Base-by-base conservation (phyloP, 768 basidiomycete genomes). In the Xerocomellus chrysenteron region DNA sequence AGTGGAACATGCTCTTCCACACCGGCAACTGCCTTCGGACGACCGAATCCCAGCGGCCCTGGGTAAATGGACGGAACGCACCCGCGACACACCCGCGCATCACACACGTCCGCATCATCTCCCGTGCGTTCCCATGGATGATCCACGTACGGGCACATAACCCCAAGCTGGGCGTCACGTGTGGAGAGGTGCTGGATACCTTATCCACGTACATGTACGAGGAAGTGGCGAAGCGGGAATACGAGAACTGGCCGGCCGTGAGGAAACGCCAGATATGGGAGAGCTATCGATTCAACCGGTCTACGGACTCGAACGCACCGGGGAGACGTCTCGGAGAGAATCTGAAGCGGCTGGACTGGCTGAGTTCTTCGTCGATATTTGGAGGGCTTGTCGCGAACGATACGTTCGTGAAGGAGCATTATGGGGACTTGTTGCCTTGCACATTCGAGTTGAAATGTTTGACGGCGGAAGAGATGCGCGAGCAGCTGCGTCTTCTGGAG, bases 1-100 rank as follows among this genome's bases (percentile, higher is more conserved):
- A 79, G 46, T 90, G 88, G 87, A 87, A 88, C 71, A 87, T 91
- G 84, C 77, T 87, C 41, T 88, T 84, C 67, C 73, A 76, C 7
- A 80, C 86, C 7, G 80, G 77, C 40, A 77, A 82, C 55, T 83
- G 84, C 52, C 81, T 81, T 61, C 81, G 84, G 54, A 87, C 85
- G 5, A 78, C 74, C n/a, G 89, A 90, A 55, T 75, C 79, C 4
- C 59, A 74, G 3, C 75, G 82, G 21, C 88, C 88, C 0, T 91
- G 89, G 89, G 76, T 81, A 5, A 76, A 73, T 32, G 88, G 89
- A 8, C 82, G 88, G 13, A 74, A 78, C 14, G 78, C 80, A 19
- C 86, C 87, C 17, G 87, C 86, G 2, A 87, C 86, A 1, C 81
- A 82, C 68, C 86, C 86, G 2, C 84, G 87, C 24, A 54, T 86